These are phyloP conservation scores for Agaricus blazei DNA, from an alignment of 768 basidiomycete species.

Conservation along the genomic window DNA sequence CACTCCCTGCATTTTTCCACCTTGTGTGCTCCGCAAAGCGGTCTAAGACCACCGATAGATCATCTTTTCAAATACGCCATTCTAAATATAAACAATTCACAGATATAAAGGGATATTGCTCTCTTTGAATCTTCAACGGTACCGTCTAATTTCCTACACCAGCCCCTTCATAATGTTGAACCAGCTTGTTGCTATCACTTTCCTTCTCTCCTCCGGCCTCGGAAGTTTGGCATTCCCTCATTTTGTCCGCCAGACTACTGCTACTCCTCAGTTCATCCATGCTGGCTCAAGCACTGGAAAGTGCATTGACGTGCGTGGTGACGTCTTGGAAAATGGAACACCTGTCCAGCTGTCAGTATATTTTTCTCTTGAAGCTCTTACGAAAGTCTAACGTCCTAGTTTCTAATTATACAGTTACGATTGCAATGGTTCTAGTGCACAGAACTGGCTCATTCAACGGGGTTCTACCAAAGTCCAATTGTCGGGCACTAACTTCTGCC, in stretches of 20 bases:
- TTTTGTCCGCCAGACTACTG: constrained; percentile 15
- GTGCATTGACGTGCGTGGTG: constrained; percentile 29
- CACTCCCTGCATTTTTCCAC: too few species aligned
- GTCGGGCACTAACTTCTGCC: constrained; percentile 17
- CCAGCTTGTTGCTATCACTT: background rate
- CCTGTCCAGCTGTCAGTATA: constrained; percentile 28
- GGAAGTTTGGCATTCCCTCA: constrained; percentile 1
- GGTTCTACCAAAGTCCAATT: constrained; percentile 15
- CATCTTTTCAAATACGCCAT: too few species aligned
- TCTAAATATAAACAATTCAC: too few species aligned
- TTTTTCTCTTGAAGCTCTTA: background rate
- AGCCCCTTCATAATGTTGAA: too few species aligned
- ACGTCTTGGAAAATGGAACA: constrained; percentile 23
- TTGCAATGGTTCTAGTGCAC: constrained; percentile 20
- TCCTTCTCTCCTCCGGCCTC: background rate
- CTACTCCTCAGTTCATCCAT: background rate
- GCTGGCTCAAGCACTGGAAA: constrained; percentile 19
- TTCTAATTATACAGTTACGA: constrained; percentile 13
- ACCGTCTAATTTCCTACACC: too few species aligned
- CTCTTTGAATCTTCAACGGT: too few species aligned
- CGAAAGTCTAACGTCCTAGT: background rate
- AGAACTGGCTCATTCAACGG: constrained; percentile 16
- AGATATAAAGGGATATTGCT: too few species aligned
- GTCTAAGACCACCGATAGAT: too few species aligned
- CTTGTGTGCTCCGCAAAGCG: too few species aligned